Percentiles rank a stretch among this genome's conserved stretches.
These are phyloP conservation scores for Coprinopsis sp. DNA, from an alignment of 768 basidiomycete species.

Conservation along the genomic window DNA sequence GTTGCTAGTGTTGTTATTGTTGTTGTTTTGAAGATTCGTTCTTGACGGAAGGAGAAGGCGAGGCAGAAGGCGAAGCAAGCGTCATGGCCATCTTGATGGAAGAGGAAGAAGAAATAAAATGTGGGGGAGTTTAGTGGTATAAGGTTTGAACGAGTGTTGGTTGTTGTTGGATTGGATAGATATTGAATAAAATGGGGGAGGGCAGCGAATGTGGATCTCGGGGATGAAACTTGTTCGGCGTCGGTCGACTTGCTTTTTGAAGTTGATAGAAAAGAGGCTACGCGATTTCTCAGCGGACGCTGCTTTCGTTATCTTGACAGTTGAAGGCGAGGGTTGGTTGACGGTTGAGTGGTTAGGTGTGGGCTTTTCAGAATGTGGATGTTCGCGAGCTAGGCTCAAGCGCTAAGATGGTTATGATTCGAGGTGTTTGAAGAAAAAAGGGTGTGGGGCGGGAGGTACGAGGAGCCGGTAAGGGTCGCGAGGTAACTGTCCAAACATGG, in stretches of 20 bases:
- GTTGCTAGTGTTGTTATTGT: conserved; percentile 8
- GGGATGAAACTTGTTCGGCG: not conserved
- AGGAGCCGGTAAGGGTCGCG: conserved; percentile 93
- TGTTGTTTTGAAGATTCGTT: conserved; percentile 9
- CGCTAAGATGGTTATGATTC: conserved; percentile 33
- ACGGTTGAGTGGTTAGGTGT: conserved; percentile 11
- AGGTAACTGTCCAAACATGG: conserved; percentile 55
- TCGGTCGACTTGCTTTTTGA: conserved; percentile 1
- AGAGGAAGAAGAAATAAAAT: conserved; percentile 14
- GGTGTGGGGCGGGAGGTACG: conserved; percentile 35
- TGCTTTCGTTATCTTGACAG: not conserved
- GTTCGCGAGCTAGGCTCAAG: conserved; percentile 72
- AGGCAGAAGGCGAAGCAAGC: conserved; percentile 42
- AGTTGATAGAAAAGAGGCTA: conserved; percentile 18
- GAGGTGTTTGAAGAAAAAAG: conserved; percentile 27
- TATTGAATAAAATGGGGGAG: conserved; percentile 10
- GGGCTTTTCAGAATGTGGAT: conserved; percentile 9
- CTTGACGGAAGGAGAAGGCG: conserved; percentile 32
- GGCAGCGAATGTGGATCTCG: conserved; percentile 7
- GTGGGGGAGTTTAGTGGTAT: conserved; percentile 13
- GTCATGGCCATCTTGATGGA: conserved; percentile 33
- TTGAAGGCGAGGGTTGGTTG: conserved; percentile 19
- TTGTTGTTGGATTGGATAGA: no score
- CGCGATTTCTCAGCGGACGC: conserved; percentile 45
- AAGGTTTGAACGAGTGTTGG: conserved; percentile 4